Evolutionary conservation across 257 asterid species (phyloP), one percentile per base, ranked within the genome.

Genomic region (Scutellaria barbata): DNA sequence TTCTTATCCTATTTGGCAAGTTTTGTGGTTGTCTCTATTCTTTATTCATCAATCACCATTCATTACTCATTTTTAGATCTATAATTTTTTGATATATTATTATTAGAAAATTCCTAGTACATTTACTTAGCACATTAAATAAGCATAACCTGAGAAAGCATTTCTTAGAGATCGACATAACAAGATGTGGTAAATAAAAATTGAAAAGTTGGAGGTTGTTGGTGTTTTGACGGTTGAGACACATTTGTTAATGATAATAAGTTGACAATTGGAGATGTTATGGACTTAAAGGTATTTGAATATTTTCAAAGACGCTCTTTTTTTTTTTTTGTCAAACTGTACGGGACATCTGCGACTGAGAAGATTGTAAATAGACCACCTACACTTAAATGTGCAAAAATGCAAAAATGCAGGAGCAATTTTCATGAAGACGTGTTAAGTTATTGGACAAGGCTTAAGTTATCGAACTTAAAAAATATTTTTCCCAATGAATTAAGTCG

Each of bases 171-270:
- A 63, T 5, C 56, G 66, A n/a, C 9, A n/a, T 14, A 18, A 53
- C 37, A 14, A 41, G 6, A 1, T n/a, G 3, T 73, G 77, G 72
- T 0, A 22, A 3, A 14, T 63, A 18, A 52, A 40, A 2, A 8
- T 53, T 48, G 65, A 5, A 33, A 17, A 53, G 7, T 22, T 11
- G 66, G 66, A 8, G 20, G 14, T 5, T 2, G 1, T 63, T 73
- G 66, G 66, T 35, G 6, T 30, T 14, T 73, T 0, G 59, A 53
- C 2, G 72, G 77, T 6, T 63, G 72, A 72, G 58, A 42, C 3
- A 22, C n/a, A 7, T 73, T 73, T 13, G 42, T 42, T 12, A 16
- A 8, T 0, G 65, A 73, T 6, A 73, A 63, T 52, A 13, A 1
- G 0, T 6, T 73, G n/a, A 14, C 18, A 10, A n/a, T 14, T 3